Base-by-base conservation (phyloP, 1,139 yeast genomes). In the Candida albicans region DNA sequence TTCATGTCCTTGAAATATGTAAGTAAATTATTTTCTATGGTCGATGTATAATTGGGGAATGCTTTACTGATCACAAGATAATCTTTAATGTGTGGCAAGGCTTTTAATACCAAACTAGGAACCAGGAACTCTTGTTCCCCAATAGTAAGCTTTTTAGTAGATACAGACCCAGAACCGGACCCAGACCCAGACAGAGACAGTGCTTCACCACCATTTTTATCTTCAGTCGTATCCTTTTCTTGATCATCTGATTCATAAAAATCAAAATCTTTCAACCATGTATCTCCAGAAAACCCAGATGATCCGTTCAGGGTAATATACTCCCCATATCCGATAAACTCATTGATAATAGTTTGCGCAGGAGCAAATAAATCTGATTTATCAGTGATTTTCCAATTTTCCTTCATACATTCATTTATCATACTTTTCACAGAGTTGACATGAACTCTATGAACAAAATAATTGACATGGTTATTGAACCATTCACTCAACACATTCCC, bases 351-450 rank as follows among this genome's bases (percentile, higher is more conserved):
- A 0, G 42, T 51, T 58, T 89, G 96, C 3, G 78, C 58, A 1
- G 63, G 59, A 1, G 63, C 54, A 0, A 84, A 64, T 3, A 43
- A 45, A 2, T 42, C 44, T 0, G 51, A 34, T 30, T 58, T 60
- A 0, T 63, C 57, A 5, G 76, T 77, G 46, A 91, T 96, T 44
- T 79, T 81, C 99, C 99, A 93, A 15, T 69, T 68, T 52, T 91
- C 98, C 41, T 70, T 70, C 44, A 87, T 93, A 51, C 88, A 71
- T 13, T 71, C 67, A 2, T 60, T 59, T 9, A 77, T 68, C 38
- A 87, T 64, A 14, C 58, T 56, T 41, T 67, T 71, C 44, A 81
- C 61, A 28, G 78, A 69, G 14, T 72, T 70, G 46, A 75, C 74
- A 54, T 86, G 90, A 54, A 78, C 76, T 37, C 82, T 69, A 38